phyloP scores from a whole-genome alignment of 805 yeast species.

The Scheffersomyces spartinae region DNA sequence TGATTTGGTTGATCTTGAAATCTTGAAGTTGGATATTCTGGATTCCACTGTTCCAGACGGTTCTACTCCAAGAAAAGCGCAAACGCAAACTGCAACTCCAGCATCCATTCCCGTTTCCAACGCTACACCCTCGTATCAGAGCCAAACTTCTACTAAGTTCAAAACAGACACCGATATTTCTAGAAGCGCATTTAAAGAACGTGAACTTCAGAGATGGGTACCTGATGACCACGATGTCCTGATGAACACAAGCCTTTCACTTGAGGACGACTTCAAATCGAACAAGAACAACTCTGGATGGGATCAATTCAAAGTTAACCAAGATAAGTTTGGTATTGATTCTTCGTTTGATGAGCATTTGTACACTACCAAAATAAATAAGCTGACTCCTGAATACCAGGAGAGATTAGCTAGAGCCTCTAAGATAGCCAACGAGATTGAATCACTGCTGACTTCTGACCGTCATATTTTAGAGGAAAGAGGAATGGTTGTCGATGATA shows the following conservation, averaged over 20 bases:
- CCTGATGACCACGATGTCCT: conserved; percentile 41
- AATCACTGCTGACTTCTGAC: conserved; percentile 54
- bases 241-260: conserved; percentile 10
- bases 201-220: conserved; percentile 77
- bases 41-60: neutral
- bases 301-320: conserved; percentile 95
- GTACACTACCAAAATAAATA: conserved; percentile 73
- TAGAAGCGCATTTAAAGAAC: conserved; percentile 34
- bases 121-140: no score
- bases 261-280: conserved; percentile 23
- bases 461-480: conserved; percentile 88
- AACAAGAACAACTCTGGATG: conserved; percentile 34
- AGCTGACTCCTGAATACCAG: conserved; percentile 59
- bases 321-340: conserved; percentile 77
- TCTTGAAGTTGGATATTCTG: no score
- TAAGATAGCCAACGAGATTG: conserved; percentile 73
- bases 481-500: conserved; percentile 64
- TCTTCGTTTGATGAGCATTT: conserved; percentile 76
- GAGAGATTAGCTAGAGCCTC: conserved; percentile 62
- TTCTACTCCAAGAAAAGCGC: conserved; percentile 1
- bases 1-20: conserved; percentile 40
- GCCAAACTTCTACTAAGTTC: no score
- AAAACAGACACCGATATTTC: conserved; percentile 84
- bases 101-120: no score
- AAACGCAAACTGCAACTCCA: conserved; percentile 1